These are phyloP conservation scores for Leccinum disarticulatum DNA, from an alignment of 768 basidiomycete genomes.

Conservation along the genomic window DNA sequence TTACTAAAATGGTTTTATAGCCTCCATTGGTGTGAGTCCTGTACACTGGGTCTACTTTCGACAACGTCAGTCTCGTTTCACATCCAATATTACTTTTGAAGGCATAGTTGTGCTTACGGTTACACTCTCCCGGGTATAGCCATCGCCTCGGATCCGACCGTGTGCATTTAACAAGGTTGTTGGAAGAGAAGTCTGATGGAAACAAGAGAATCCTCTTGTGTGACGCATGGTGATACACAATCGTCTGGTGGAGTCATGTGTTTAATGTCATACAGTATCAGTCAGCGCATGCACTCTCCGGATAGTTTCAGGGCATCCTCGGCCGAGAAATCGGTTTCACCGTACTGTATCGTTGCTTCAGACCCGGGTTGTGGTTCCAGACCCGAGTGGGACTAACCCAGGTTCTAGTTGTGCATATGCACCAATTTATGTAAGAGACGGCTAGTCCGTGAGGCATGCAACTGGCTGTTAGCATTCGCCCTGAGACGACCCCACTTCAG, in stretches of 20 bases:
- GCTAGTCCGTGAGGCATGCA: background rate
- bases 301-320: background rate
- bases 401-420: background rate
- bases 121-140: slow-evolving; percentile 15
- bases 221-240: background rate
- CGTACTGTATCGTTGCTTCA: background rate
- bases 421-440: background rate
- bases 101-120: slow-evolving; percentile 5
- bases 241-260: background rate
- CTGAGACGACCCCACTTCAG: background rate
- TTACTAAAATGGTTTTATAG: slow-evolving; percentile 24
- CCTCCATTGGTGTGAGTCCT: slow-evolving; percentile 46
- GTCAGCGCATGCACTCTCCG: background rate
- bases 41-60: slow-evolving; percentile 48
- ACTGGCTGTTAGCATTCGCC: background rate
- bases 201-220: background rate
- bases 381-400: background rate
- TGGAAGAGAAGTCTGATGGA: slow-evolving; percentile 1
- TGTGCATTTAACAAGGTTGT: slow-evolving; percentile 23
- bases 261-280: background rate
- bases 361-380: background rate
- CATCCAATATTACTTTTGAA: background rate
- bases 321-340: background rate
- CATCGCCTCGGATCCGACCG: slow-evolving; percentile 34
- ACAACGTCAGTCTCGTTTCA: slow-evolving; percentile 36